phyloP scores from a whole-genome alignment of 371 early-diverging fungal species.

The Rhizoclosmatium hyalinum region DNA sequence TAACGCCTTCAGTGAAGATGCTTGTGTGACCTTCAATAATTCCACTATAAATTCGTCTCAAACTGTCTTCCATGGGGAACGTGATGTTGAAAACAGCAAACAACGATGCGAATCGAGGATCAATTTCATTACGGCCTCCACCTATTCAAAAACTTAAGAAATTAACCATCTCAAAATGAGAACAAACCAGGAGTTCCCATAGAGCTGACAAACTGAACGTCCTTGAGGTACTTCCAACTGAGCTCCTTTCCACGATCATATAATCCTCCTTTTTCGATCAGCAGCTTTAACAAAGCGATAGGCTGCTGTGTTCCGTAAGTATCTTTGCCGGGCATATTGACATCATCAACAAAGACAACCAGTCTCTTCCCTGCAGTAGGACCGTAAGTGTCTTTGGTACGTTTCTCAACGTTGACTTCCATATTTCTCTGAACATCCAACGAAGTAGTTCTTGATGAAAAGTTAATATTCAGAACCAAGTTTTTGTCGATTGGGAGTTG shows the following conservation, averaged over 20 bases:
- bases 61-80: slow-evolving; percentile 60
- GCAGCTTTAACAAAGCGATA: slow-evolving; percentile 60
- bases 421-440: slow-evolving; percentile 63
- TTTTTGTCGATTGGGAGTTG: slow-evolving; percentile 56
- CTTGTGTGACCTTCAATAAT: slow-evolving; percentile 60
- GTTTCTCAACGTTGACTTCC: slow-evolving; percentile 66
- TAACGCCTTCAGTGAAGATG: slow-evolving; percentile 51
- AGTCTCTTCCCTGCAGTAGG: slow-evolving; percentile 61
- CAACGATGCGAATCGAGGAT: slow-evolving; percentile 62
- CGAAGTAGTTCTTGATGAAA: slow-evolving; percentile 61
- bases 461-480: slow-evolving; percentile 60
- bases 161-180: neutral
- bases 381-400: slow-evolving; percentile 69
- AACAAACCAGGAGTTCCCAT: slow-evolving; percentile 63
- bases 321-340: slow-evolving; percentile 68
- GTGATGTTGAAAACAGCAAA: slow-evolving; percentile 67
- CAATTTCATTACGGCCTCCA: slow-evolving; percentile 66
- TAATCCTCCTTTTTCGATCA: slow-evolving; percentile 61
- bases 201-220: slow-evolving; percentile 59
- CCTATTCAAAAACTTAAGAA: slow-evolving; percentile 10
- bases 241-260: slow-evolving; percentile 65
- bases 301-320: slow-evolving; percentile 70
- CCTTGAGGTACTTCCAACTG: slow-evolving; percentile 64
- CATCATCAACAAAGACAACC: slow-evolving; percentile 64
- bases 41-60: slow-evolving; percentile 56